Evolutionary conservation across 2,329 filamentous ascomycete genomes (phyloP).

Genomic region (Pyricularia sp.): DNA sequence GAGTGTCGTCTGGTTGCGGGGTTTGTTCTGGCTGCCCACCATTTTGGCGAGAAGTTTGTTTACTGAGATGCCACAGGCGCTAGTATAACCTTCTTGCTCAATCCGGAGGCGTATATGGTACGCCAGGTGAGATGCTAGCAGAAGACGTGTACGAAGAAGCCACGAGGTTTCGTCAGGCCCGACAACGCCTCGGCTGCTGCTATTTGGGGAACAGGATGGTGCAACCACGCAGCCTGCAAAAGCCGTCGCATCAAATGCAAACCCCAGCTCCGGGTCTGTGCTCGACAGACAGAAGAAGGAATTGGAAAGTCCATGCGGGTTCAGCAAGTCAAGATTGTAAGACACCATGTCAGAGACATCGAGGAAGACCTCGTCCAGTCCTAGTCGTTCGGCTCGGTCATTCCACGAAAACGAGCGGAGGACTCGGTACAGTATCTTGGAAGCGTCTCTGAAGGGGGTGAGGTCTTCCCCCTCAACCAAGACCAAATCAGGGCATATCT

Average conservation of each 20-base stretch:
- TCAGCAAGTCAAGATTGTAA: constrained; percentile 69
- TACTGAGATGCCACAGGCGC: constrained; percentile 78
- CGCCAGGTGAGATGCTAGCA: constrained; percentile 75
- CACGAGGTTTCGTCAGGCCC: constrained; percentile 9
- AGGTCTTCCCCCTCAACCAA: constrained; percentile 83
- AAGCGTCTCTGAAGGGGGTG: constrained; percentile 74
- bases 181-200: constrained; percentile 11
- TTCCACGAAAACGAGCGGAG: constrained; percentile 71
- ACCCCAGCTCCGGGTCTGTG: constrained; percentile 69
- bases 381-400: constrained; percentile 66
- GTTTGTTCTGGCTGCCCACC: constrained; percentile 76
- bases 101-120: constrained; percentile 62
- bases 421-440: constrained; percentile 69
- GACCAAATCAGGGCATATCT: constrained; percentile 72
- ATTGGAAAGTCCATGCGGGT: constrained; percentile 48
- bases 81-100: constrained; percentile 73
- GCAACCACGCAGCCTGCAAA: constrained; percentile 52
- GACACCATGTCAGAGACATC: constrained; percentile 81
- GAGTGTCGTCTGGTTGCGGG: constrained; percentile 76
- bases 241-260: constrained; percentile 62
- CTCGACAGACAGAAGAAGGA: constrained; percentile 76
- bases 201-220: constrained; percentile 5
- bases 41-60: constrained; percentile 83
- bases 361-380: constrained; percentile 82
- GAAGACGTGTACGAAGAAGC: constrained; percentile 47